These are phyloP conservation scores for Aspergillus diversus DNA, from an alignment of 495 filamentous ascomycete genomes.

Conservation along the genomic window DNA sequence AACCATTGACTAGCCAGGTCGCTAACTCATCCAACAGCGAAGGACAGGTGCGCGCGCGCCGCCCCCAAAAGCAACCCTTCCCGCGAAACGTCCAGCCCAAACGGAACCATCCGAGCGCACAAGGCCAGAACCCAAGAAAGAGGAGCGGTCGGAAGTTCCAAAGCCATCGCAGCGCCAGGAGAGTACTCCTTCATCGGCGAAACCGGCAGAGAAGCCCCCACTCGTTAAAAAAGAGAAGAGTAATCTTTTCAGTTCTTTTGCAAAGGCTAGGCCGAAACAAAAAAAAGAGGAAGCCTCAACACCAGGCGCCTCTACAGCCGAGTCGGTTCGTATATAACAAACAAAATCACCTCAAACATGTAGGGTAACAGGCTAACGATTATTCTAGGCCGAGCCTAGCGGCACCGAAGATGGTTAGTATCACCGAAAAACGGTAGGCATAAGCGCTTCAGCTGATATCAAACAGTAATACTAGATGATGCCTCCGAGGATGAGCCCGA, in stretches of 20 bases:
- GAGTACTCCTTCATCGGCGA: conserved; percentile 36
- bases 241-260: conserved; percentile 82
- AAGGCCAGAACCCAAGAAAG: conserved; percentile 35
- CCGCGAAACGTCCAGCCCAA: conserved; percentile 40
- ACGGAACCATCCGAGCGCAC: conserved; percentile 27
- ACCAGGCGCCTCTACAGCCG: conserved; percentile 38
- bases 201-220: conserved; percentile 39
- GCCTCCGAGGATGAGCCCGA: conserved; percentile 77
- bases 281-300: conserved; percentile 55
- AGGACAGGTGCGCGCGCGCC: conserved; percentile 47
- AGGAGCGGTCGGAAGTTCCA: conserved; percentile 34
- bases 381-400: conserved; percentile 32
- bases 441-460: conserved; percentile 22
- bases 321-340: conserved; percentile 37
- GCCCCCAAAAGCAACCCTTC: conserved; percentile 34
- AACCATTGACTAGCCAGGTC: not conserved
- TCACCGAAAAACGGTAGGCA: not conserved
- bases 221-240: conserved; percentile 63
- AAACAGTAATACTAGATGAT: conserved; percentile 49
- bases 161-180: conserved; percentile 25
- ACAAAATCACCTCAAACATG: not conserved
- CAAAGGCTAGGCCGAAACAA: conserved; percentile 72
- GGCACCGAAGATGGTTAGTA: conserved; percentile 58
- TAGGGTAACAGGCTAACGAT: conserved; percentile 14
- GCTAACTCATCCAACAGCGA: conserved; percentile 43